phyloP scores from a whole-genome alignment of 2,329 filamentous ascomycete genomes.

The Zymoseptoria brevis region DNA sequence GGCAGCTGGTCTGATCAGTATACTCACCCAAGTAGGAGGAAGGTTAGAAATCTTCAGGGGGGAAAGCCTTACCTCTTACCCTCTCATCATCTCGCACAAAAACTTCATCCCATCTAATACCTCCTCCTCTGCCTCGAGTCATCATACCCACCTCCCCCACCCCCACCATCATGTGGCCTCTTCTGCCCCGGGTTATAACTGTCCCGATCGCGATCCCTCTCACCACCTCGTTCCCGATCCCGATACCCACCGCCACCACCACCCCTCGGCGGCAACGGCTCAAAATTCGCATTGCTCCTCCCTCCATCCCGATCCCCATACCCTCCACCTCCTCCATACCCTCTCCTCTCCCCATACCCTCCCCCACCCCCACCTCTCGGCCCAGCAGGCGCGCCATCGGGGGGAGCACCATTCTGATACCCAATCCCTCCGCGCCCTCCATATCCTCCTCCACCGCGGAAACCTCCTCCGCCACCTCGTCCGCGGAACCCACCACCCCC shows the following conservation, averaged over 20 bases:
- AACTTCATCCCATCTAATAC: too few species aligned
- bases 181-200: slow-evolving; percentile 46
- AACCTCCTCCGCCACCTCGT: slow-evolving; percentile 41
- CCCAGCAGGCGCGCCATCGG: slow-evolving; percentile 43
- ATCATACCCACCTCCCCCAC: slow-evolving; percentile 63
- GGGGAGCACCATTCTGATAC: slow-evolving; percentile 32
- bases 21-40: slow-evolving; percentile 13
- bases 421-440: slow-evolving; percentile 29
- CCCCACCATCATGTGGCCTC: slow-evolving; percentile 61
- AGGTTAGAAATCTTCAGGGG: slow-evolving; percentile 2
- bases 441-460: slow-evolving; percentile 29
- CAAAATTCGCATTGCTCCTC: slow-evolving; percentile 70
- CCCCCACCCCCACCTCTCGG: slow-evolving; percentile 33
- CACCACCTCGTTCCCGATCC: slow-evolving; percentile 32
- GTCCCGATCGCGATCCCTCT: slow-evolving; percentile 30
- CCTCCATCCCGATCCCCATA: slow-evolving; percentile 37
- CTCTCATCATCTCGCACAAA: background rate
- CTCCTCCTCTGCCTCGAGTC: slow-evolving; percentile 58
- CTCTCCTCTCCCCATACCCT: slow-evolving; percentile 28
- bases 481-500: slow-evolving; percentile 45
- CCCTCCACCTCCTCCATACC: slow-evolving; percentile 27
- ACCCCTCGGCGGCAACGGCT: slow-evolving; percentile 66
- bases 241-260: slow-evolving; percentile 42
- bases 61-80: slow-evolving; percentile 13
- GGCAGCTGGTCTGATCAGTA: slow-evolving; percentile 17